phyloP scores from a whole-genome alignment of 768 basidiomycete species.

The Tylopilus cervinicoccineus region DNA sequence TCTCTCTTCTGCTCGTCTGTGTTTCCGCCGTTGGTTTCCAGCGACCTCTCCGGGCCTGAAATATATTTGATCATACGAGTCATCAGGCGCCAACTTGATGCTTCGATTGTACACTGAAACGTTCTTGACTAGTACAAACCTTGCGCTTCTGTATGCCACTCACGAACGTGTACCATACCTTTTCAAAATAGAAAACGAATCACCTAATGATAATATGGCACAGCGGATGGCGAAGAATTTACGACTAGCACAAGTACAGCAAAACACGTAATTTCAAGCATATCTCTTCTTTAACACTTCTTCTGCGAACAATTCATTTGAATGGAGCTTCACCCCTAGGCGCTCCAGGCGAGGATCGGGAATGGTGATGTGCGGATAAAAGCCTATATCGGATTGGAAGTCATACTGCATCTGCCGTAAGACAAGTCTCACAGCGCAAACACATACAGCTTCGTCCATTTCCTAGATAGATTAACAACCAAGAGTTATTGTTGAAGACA shows the following conservation, averaged over 20 bases:
- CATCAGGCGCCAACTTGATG: too few relatives aligned
- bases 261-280: background rate
- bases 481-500: background rate
- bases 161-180: too few relatives aligned
- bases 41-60: too few relatives aligned
- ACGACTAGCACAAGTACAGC: background rate
- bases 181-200: too few relatives aligned
- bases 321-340: slow-evolving; percentile 26
- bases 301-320: slow-evolving; percentile 14
- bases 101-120: too few relatives aligned
- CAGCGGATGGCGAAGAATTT: too few relatives aligned
- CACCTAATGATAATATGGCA: too few relatives aligned
- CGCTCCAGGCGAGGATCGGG: slow-evolving; percentile 26
- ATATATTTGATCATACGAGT: too few relatives aligned
- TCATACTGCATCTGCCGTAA: slow-evolving; percentile 14
- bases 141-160: too few relatives aligned
- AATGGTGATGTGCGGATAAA: slow-evolving; percentile 15
- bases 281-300: slow-evolving; percentile 21
- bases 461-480: slow-evolving; percentile 4
- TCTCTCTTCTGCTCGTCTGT: too few relatives aligned
- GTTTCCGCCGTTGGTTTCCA: too few relatives aligned
- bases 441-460: slow-evolving; percentile 25
- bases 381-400: slow-evolving; percentile 24
- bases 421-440: background rate
- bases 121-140: too few relatives aligned